Evolutionary conservation across 306 rosid genomes (phyloP).

Genomic region (Dryas alaskensis): DNA sequence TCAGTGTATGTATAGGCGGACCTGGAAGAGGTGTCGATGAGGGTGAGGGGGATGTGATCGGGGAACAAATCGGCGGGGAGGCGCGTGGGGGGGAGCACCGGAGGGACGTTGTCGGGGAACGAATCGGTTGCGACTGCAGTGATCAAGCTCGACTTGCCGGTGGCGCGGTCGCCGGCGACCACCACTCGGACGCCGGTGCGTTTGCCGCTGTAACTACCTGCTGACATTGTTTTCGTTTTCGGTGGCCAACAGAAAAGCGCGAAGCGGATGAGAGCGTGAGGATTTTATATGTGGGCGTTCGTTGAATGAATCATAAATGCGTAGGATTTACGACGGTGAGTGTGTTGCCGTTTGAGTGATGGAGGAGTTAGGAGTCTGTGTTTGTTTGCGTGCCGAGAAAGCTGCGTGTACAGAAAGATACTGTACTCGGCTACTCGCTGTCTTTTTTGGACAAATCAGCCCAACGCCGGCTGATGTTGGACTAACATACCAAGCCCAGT

Average conservation of each 20-base stretch:
- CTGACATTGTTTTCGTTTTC: neutral
- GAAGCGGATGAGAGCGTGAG: neutral
- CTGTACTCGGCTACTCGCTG: too few species aligned
- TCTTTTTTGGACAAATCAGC: too few species aligned
- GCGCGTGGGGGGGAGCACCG: slow-evolving; percentile 66
- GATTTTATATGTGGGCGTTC: neutral
- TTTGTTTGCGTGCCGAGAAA: neutral
- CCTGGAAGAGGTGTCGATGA: slow-evolving; percentile 85
- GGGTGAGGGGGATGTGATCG: slow-evolving; percentile 60
- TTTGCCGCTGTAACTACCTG: neutral
- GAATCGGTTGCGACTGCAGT: slow-evolving; percentile 58
- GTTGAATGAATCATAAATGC: neutral
- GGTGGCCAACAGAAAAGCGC: neutral
- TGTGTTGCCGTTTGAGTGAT: neutral
- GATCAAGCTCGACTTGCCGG: slow-evolving; percentile 79
- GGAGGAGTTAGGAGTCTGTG: neutral
- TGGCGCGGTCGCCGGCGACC: slow-evolving; percentile 59
- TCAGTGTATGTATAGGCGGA: slow-evolving; percentile 11
- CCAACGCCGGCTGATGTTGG: too few species aligned
- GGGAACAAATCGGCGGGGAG: slow-evolving; percentile 74
- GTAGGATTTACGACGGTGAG: slow-evolving; percentile 3
- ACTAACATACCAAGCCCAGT: too few species aligned
- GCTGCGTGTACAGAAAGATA: neutral
- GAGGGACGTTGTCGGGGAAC: slow-evolving; percentile 53
- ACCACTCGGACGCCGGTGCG: slow-evolving; percentile 63